Evolutionary conservation across 305 asterid genomes (phyloP), one percentile per base, ranked within the genome.

Genomic region (Rubia peregrina): DNA sequence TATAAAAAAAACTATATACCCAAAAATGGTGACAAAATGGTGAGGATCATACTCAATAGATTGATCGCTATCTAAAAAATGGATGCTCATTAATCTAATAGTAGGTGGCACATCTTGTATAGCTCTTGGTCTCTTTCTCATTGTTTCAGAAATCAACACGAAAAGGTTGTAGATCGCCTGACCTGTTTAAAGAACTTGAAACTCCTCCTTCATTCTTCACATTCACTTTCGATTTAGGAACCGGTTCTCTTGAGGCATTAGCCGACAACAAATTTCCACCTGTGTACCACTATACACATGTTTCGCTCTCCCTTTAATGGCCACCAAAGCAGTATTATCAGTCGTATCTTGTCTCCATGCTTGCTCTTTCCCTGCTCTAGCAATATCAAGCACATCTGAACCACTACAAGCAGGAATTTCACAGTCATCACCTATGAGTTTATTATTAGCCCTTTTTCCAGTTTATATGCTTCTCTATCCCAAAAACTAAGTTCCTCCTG

Each of bases 401-500:
- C 73, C 75, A 67, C 73, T 74, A 73, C 79, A 65, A 67, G 69
- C 70, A 71, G 78, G 24, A 42, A 72, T 71, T 30, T 56, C 75
- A 75, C 71, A 72, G 9, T 67, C 61, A 79, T 71, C 82, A 75
- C 73, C 59, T 59, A 65, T 61, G 65, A 76, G 73, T 26, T 56
- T 63, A 75, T 41, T 56, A 49, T 75, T 64, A 64, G 68, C 74
- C 78, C 73, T 75, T 78, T 79, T 69, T 84, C 83, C 65, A 82
- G 78, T 65, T 65, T 69, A 67, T 72, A 64, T 55, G 68, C 80
- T 40, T 71, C 72, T 19, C 69, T 59, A 69, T 67, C 75, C 62
- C 44, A 17, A 61, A 72, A 51, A 62, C 75, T 77, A 70, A 63
- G 78, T 72, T 82, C 79, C 63, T 84, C 81, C 73, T 30, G 84